phyloP scores from a whole-genome alignment of 108 stramenopile species.

The Pseudonitzschia multistriata region DNA sequence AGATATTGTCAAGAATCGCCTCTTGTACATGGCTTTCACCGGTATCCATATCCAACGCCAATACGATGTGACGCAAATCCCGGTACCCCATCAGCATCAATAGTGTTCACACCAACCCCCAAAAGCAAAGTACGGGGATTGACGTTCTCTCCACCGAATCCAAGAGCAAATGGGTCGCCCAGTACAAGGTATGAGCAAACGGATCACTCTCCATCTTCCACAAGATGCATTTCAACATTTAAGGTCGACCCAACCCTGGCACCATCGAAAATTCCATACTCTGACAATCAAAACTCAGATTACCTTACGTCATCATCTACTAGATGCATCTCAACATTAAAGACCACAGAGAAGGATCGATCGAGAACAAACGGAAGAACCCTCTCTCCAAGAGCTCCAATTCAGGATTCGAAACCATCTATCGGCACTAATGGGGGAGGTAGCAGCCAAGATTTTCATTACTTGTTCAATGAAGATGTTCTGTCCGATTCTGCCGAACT shows the following conservation, averaged over 20 bases:
- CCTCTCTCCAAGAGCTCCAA: slow-evolving; percentile 3
- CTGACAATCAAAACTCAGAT: neutral
- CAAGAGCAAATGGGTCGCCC: neutral
- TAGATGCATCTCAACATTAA: neutral
- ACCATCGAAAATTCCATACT: neutral
- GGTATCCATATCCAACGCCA: slow-evolving; percentile 10
- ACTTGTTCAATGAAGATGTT: slow-evolving; percentile 42
- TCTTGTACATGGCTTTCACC: slow-evolving; percentile 6
- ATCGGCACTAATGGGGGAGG: neutral
- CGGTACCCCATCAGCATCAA: neutral
- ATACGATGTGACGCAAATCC: neutral
- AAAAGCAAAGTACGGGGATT: neutral
- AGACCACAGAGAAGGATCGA: slow-evolving; percentile 1
- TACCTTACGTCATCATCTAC: neutral
- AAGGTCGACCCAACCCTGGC: neutral
- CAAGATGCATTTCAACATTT: slow-evolving; percentile 1
- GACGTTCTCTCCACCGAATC: neutral
- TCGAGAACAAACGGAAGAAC: neutral
- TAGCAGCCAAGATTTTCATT: slow-evolving; percentile 31
- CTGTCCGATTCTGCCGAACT: slow-evolving; percentile 28
- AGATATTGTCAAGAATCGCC: slow-evolving; percentile 15
- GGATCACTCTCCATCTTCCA: neutral
- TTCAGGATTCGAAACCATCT: neutral
- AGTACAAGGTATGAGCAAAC: neutral
- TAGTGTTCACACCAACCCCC: neutral